phyloP scores from a whole-genome alignment of 2,329 filamentous ascomycete species.

The Pseudocercospora crystallina region DNA sequence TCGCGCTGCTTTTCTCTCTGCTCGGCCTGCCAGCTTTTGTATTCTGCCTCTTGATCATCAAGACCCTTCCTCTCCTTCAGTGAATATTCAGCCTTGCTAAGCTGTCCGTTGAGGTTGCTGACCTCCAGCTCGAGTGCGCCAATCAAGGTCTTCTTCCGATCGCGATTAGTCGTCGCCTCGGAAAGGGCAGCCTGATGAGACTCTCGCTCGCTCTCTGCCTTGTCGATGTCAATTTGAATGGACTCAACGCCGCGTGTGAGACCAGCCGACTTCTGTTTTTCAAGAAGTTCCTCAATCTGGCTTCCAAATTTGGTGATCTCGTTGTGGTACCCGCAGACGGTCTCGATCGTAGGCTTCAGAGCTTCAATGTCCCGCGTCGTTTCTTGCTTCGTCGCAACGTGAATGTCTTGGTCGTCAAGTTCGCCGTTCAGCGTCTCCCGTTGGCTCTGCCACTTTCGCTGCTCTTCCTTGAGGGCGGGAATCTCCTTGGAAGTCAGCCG shows the following conservation, averaged over 20 bases:
- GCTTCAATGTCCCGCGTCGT: slow-evolving; percentile 72
- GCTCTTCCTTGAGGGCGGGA: slow-evolving; percentile 65
- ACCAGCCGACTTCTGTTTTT: slow-evolving; percentile 70
- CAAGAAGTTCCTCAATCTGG: slow-evolving; percentile 72
- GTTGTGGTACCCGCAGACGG: slow-evolving; percentile 68
- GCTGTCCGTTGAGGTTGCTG: slow-evolving; percentile 70
- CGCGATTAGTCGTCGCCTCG: slow-evolving; percentile 68
- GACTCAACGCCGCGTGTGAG: slow-evolving; percentile 73
- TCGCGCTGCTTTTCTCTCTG: slow-evolving; percentile 69
- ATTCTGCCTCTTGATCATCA: slow-evolving; percentile 68
- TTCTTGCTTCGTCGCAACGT: slow-evolving; percentile 62
- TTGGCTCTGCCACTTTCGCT: slow-evolving; percentile 50
- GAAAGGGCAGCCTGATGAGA: slow-evolving; percentile 62
- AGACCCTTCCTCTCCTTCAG: slow-evolving; percentile 79
- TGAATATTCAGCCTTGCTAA: slow-evolving; percentile 69
- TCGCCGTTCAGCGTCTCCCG: slow-evolving; percentile 41
- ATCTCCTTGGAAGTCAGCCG: slow-evolving; percentile 68
- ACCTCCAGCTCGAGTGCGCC: slow-evolving; percentile 69
- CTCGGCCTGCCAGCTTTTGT: slow-evolving; percentile 65
- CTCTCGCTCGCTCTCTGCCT: slow-evolving; percentile 66
- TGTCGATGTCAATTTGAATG: slow-evolving; percentile 74
- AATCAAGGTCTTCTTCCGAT: slow-evolving; percentile 68
- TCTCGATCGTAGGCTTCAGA: slow-evolving; percentile 72
- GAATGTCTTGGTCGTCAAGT: slow-evolving; percentile 64
- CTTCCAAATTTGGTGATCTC: slow-evolving; percentile 70